Conservation (phyloP, 2,329 filamentous ascomycete genomes). For the Hymenoscyphus linearis region DNA sequence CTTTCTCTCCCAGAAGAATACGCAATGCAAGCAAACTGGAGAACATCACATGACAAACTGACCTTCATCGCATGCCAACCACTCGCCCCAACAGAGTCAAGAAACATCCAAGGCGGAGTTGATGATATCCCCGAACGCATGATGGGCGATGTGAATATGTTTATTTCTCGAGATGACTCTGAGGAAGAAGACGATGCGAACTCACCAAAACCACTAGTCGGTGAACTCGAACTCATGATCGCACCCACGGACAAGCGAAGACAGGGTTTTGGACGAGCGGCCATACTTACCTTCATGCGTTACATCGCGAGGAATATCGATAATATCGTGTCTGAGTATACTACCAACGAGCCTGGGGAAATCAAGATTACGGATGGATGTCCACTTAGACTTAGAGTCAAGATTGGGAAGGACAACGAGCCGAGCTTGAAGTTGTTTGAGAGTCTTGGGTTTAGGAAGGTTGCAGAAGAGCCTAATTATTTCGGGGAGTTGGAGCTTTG, state of each 20-base stretch:
- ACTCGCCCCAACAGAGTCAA: neutral
- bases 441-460: slow-evolving; percentile 30
- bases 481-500: slow-evolving; percentile 62
- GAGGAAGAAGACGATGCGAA: slow-evolving; percentile 38
- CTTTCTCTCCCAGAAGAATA: slow-evolving; percentile 78
- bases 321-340: slow-evolving; percentile 42
- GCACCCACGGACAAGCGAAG: slow-evolving; percentile 53
- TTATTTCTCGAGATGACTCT: slow-evolving; percentile 53
- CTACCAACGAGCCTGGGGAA: neutral
- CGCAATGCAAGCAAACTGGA: slow-evolving; percentile 86
- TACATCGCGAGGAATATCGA: slow-evolving; percentile 56
- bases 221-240: slow-evolving; percentile 86
- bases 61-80: slow-evolving; percentile 76
- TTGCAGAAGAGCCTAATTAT: slow-evolving; percentile 47
- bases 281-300: slow-evolving; percentile 61
- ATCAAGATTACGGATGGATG: neutral
- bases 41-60: slow-evolving; percentile 74
- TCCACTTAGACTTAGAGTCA: neutral
- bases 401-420: neutral
- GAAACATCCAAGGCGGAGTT: slow-evolving; percentile 5
- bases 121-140: slow-evolving; percentile 54
- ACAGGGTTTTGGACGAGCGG: slow-evolving; percentile 58
- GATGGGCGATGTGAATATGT: slow-evolving; percentile 77
- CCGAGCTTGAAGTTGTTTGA: neutral
- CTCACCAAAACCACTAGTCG: slow-evolving; percentile 38